Conservation (phyloP, 805 yeast genomes). For the Saitoella complicata region DNA sequence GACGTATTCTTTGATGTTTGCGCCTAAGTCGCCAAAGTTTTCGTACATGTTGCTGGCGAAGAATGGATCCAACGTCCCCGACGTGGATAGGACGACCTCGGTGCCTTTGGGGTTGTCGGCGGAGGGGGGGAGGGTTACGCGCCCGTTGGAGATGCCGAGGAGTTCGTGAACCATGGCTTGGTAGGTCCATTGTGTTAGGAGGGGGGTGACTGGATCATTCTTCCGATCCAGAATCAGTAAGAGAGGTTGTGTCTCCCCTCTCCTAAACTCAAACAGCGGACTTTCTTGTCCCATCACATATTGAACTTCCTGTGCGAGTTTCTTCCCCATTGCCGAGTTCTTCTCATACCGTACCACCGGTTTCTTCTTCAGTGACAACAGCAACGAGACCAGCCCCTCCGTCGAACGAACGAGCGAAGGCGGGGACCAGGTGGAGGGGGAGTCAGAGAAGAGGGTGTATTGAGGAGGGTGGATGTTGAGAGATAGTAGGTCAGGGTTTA, state of each 20-base stretch:
- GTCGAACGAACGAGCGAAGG: slow-evolving; percentile 27
- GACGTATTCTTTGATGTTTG: slow-evolving; percentile 69
- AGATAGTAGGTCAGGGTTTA: slow-evolving; percentile 53
- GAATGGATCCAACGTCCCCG: slow-evolving; percentile 49
- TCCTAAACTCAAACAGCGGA: slow-evolving; percentile 52
- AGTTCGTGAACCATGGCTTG: slow-evolving; percentile 95
- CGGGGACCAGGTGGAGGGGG: slow-evolving; percentile 32
- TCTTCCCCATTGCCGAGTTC: slow-evolving; percentile 45
- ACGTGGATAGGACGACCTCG: slow-evolving; percentile 46
- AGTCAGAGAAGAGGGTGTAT: slow-evolving; percentile 22
- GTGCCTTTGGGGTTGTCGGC: slow-evolving; percentile 33
- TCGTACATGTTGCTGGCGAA: slow-evolving; percentile 66
- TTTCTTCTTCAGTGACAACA: slow-evolving; percentile 56
- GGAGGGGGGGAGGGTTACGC: slow-evolving; percentile 38
- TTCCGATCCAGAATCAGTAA: slow-evolving; percentile 66
- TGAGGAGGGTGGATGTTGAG: slow-evolving; percentile 22
- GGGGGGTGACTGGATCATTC: slow-evolving; percentile 86
- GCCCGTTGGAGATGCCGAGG: slow-evolving; percentile 64
- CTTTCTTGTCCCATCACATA: slow-evolving; percentile 22
- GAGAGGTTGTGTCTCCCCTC: slow-evolving; percentile 52
- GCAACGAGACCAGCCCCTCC: slow-evolving; percentile 35
- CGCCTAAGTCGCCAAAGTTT: slow-evolving; percentile 91
- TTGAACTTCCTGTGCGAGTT: slow-evolving; percentile 44
- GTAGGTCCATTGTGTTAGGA: slow-evolving; percentile 91
- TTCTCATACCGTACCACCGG: slow-evolving; percentile 70